Evolutionary conservation across 169 alveolate genomes (phyloP).

Genomic region (Plasmodium coatneyi): DNA sequence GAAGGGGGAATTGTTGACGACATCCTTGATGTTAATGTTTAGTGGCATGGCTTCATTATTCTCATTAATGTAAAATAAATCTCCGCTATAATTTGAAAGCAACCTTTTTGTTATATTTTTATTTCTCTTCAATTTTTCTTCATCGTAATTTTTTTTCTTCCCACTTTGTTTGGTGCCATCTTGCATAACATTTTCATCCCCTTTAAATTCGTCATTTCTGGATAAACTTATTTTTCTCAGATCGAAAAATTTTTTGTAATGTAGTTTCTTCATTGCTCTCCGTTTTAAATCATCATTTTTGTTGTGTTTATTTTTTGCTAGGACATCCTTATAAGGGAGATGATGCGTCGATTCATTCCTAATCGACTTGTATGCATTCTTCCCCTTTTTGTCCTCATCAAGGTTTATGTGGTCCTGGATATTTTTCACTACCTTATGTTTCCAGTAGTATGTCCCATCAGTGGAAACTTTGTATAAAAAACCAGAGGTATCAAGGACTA

Average conservation of each 20-base stretch:
- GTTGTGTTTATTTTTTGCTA: constrained; percentile 9
- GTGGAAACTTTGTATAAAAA: constrained; percentile 72
- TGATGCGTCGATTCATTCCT: neutral
- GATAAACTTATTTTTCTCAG: neutral
- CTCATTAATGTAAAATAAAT: constrained; percentile 83
- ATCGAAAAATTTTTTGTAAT: neutral
- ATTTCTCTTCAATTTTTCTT: constrained; percentile 27
- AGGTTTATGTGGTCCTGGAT: constrained; percentile 21
- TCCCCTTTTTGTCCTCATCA: constrained; percentile 9
- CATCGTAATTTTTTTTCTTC: neutral
- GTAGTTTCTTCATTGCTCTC: constrained; percentile 38
- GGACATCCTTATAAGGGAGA: neutral
- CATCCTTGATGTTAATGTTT: constrained; percentile 83
- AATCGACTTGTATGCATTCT: neutral
- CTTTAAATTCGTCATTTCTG: neutral
- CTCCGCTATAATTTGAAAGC: constrained; percentile 74
- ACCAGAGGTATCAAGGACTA: constrained; percentile 63
- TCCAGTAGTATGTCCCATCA: constrained; percentile 70
- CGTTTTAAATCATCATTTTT: constrained; percentile 28
- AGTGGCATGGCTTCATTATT: constrained; percentile 75
- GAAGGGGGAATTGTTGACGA: constrained; percentile 86
- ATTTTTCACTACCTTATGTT: constrained; percentile 42
- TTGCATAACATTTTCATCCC: neutral
- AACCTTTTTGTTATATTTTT: constrained; percentile 28
- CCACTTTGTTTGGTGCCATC: neutral